phyloP scores from a whole-genome alignment of 257 asterid genomes.

The Verbascum thapsus region DNA sequence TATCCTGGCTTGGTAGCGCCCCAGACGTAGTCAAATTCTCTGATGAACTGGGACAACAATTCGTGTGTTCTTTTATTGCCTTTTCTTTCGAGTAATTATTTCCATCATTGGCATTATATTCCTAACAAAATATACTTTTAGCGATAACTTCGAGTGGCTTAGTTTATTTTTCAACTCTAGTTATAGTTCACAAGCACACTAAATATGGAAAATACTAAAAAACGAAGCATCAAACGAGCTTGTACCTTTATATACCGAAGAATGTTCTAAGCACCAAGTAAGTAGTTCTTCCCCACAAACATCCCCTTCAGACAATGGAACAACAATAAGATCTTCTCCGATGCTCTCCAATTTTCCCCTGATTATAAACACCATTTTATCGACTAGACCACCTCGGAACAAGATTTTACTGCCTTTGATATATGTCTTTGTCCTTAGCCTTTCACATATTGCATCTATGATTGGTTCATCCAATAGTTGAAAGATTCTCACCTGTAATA shows the following conservation, averaged over 20 bases:
- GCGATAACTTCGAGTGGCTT: neutral
- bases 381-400: conserved; percentile 63
- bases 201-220: neutral
- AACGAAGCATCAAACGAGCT: neutral
- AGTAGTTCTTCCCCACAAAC: conserved; percentile 97
- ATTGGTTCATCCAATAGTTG: conserved; percentile 78
- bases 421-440: conserved; percentile 78
- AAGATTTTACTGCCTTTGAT: conserved; percentile 73
- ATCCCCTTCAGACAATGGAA: conserved; percentile 71
- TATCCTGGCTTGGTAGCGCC: no score
- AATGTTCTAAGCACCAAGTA: conserved; percentile 93
- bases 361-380: conserved; percentile 86
- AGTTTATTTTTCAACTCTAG: no score
- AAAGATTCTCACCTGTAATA: conserved; percentile 74
- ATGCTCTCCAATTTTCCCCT: conserved; percentile 77
- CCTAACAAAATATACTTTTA: no score
- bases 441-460: conserved; percentile 83
- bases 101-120: no score
- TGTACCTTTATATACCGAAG: conserved; percentile 75
- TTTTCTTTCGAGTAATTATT: no score
- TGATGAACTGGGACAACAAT: no score
- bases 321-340: conserved; percentile 66
- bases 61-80: no score
- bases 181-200: neutral
- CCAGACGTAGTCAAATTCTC: no score